Conservation (phyloP, 805 yeast genomes). For the Metschnikowia arizonensis region DNA sequence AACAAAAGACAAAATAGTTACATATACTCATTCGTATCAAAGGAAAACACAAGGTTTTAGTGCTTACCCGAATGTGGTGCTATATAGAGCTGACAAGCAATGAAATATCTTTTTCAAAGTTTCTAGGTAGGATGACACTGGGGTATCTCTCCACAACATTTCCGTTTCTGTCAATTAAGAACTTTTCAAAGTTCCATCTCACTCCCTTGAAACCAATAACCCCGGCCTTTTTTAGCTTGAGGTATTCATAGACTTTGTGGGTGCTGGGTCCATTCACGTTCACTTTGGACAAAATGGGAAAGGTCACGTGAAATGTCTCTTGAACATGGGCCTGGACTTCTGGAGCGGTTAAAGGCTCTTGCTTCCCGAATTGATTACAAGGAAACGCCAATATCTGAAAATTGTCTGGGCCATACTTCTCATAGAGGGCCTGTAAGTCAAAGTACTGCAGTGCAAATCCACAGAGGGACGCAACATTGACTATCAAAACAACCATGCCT, state of each 20-base stretch:
- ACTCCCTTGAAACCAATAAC: slow-evolving; percentile 42
- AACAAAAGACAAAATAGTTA: slow-evolving; percentile 3
- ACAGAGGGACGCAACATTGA: slow-evolving; percentile 24
- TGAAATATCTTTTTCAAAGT: slow-evolving; percentile 39
- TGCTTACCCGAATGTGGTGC: not conserved
- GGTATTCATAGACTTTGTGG: slow-evolving; percentile 26
- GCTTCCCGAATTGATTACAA: slow-evolving; percentile 81
- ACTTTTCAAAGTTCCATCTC: slow-evolving; percentile 80
- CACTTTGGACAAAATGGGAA: slow-evolving; percentile 37
- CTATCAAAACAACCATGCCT: slow-evolving; percentile 24
- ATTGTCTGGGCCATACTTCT: slow-evolving; percentile 60
- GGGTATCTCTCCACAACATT: slow-evolving; percentile 57
- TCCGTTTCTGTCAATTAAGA: slow-evolving; percentile 56
- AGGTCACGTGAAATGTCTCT: slow-evolving; percentile 28
- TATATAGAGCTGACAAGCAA: slow-evolving; percentile 14
- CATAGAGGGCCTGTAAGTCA: slow-evolving; percentile 65
- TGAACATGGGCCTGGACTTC: slow-evolving; percentile 22
- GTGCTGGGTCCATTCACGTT: slow-evolving; percentile 35
- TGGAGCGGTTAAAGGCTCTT: slow-evolving; percentile 65
- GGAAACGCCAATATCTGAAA: slow-evolving; percentile 80
- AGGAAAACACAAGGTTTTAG: not conserved
- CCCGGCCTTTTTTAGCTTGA: slow-evolving; percentile 27
- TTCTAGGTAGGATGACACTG: slow-evolving; percentile 63
- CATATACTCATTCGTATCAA: not conserved
- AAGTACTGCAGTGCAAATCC: slow-evolving; percentile 38